Evolutionary conservation across 2,329 filamentous ascomycete species (phyloP), one percentile per base, ranked within the genome.

Genomic region (Colletotrichum spinosum): DNA sequence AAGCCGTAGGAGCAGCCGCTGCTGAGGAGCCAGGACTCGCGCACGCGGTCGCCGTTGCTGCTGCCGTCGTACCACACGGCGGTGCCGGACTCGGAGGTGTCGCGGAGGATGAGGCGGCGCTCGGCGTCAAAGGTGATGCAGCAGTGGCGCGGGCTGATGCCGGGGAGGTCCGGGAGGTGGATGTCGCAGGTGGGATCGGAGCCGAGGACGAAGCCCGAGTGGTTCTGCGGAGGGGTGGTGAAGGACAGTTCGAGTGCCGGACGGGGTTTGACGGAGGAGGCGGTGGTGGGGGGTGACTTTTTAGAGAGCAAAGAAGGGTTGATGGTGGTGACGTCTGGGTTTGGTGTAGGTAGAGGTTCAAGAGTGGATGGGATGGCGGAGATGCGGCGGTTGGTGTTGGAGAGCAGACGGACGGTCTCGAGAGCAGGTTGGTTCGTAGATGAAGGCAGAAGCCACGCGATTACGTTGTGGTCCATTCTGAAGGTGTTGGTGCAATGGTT

Each of bases 1-100:
- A 79, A 80, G 10, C 74, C 78, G 39, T 72, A 68, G 7, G 74
- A 69, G 58, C 67, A 69, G n/a, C 75, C 76, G 7, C 72, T 68
- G 67, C 72, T 74, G 44, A 81, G 69, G 17, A 77, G 65, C 79
- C 79, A 81, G 2, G 76, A 74, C 52, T 76, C 73, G 55, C 76
- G 73, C 2, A 70, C 72, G 51, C 72, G 74, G 64, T 80, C 77
- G 39, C 79, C 79, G 56, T 71, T 75, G 69, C 77, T 76, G 60
- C 75, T 74, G 74, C 76, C 78, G 60, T 79, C 78, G 69, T 78
- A 80, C 79, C 79, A 81, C 37, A 81, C 78, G 53, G 79, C 75
- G 1, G 79, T 81, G 12, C 79, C 79, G 15, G 55, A 39, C 41
- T 72, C 72, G 2, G 78, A 80, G 49, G 75, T 76, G 70, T 81